Base-by-base conservation (phyloP, 139 green algal species). In the Spirogloea muscicola region DNA sequence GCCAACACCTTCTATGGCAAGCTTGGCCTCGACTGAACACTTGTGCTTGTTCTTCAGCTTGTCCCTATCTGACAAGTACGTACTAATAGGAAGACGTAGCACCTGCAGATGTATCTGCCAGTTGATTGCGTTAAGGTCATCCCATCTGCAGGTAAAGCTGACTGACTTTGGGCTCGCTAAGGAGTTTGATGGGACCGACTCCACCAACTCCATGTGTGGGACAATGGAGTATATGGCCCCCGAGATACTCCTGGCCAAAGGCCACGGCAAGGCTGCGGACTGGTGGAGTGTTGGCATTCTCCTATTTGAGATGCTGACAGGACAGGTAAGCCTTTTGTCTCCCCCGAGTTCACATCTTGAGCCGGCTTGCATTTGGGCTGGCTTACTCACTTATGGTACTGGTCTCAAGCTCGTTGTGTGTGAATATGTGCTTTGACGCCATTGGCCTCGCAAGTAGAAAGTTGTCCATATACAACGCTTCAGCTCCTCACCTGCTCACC, bases 221-320 rank as follows among this genome's bases (percentile, higher is more conserved):
- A 97, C 93, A 18, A 93, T 98, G 25, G 82, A 79, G 48, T 85
- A 79, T 78, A 86, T 90, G 88, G 87, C 90, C 4, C 89, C 92
- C 3, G 92, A 97, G 83, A 91, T 98, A 48, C 86, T 97, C 39
- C 78, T 85, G 16, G 93, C 84, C 38, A 88, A 88, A 40, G 90
- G 91, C 1, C 93, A 97, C 76, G 86, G 85, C 58, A 91, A 92
- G 76, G 66, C 81, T 2, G 94, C 96, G 36, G 94, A 98, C 88
- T 98, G 94, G 94, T 99, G 94, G 93, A 91, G 82, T 63, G 85
- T 93, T 25, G 94, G 94, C 34, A 89, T 98, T 34, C 86, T 99
- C 76, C 82, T 98, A 43, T 97, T 91, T 66, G 94, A 99, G 84
- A 99, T 99, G 94, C 83, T 99, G 60, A 90, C 85, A 25, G 94